These are phyloP conservation scores for Leccinum subrobustum DNA, from an alignment of 1,284 basidiomycete genomes.

Conservation along the genomic window DNA sequence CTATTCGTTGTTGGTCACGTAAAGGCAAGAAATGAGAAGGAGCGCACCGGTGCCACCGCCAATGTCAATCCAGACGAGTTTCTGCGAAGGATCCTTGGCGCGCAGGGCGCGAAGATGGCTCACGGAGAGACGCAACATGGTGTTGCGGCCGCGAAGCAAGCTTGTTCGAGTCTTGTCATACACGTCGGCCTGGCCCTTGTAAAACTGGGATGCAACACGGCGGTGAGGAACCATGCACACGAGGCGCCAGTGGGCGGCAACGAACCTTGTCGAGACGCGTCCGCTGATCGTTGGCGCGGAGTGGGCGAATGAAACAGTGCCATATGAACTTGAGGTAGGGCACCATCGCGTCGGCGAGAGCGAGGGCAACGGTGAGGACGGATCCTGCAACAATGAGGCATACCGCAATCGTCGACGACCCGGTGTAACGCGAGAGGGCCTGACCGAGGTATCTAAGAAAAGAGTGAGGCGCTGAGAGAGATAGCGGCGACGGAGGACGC, in stretches of 20 bases:
- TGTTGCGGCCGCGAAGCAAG: constrained; percentile 67
- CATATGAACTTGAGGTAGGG: constrained; percentile 47
- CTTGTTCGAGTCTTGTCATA: constrained; percentile 63
- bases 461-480: background rate
- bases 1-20: constrained; percentile 28
- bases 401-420: constrained; percentile 29
- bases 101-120: constrained; percentile 60
- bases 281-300: constrained; percentile 40
- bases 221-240: background rate
- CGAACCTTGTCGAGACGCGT: constrained; percentile 45
- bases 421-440: constrained; percentile 30
- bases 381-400: constrained; percentile 29
- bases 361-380: constrained; percentile 19
- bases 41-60: constrained; percentile 73
- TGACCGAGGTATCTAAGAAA: constrained; percentile 15
- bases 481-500: background rate
- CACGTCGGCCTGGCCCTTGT: constrained; percentile 67
- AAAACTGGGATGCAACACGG: constrained; percentile 43
- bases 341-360: constrained; percentile 29
- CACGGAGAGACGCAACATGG: constrained; percentile 69
- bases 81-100: constrained; percentile 41
- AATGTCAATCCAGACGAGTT: constrained; percentile 79
- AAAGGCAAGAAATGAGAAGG: background rate
- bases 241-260: background rate
- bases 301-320: constrained; percentile 47